These are phyloP conservation scores for Wickerhamomyces chambardii DNA, from an alignment of 805 yeast genomes.

Conservation along the genomic window DNA sequence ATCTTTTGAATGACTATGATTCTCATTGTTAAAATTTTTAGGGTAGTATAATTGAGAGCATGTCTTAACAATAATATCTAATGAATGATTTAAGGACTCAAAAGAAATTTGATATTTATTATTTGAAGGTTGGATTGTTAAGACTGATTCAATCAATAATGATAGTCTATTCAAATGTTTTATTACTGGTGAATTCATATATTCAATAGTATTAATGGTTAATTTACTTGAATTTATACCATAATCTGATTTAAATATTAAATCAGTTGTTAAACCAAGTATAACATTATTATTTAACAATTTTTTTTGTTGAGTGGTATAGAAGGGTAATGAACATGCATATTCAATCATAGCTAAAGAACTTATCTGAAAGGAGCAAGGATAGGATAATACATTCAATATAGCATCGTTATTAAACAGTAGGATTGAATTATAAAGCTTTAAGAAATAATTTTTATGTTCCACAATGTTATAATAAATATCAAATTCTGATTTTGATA, in stretches of 20 bases:
- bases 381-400: neutral
- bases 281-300: slow-evolving; percentile 13
- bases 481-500: slow-evolving; percentile 25
- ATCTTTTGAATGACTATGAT: no score
- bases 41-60: no score
- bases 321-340: slow-evolving; percentile 13
- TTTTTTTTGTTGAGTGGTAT: slow-evolving; percentile 7
- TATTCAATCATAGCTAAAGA: slow-evolving; percentile 6
- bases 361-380: slow-evolving; percentile 16
- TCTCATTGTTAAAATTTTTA: no score
- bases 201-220: neutral
- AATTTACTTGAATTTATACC: slow-evolving; percentile 8
- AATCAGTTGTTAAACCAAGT: slow-evolving; percentile 7
- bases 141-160: slow-evolving; percentile 29
- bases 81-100: neutral
- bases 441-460: slow-evolving; percentile 24
- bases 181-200: slow-evolving; percentile 26
- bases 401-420: slow-evolving; percentile 23
- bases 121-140: slow-evolving; percentile 2
- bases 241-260: slow-evolving; percentile 13
- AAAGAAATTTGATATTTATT: neutral
- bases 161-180: slow-evolving; percentile 42
- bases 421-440: slow-evolving; percentile 23
- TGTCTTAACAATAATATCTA: no score
- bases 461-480: slow-evolving; percentile 21